Evolutionary conservation across 2,329 filamentous ascomycete genomes (phyloP).

Genomic region (Fusarium metavorans): DNA sequence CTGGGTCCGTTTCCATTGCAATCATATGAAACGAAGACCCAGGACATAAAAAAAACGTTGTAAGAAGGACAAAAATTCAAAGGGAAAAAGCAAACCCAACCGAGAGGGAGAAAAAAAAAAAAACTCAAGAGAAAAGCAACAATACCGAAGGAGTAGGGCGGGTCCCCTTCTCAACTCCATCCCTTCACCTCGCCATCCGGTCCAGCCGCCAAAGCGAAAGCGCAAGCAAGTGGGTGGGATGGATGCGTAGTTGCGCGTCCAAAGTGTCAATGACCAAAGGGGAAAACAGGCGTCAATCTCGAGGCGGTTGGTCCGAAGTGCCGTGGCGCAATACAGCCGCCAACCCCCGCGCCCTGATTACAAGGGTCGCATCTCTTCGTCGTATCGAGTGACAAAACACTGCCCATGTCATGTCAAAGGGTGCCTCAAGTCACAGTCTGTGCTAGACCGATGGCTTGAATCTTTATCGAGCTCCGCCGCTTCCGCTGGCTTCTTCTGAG

Average conservation of each 20-base stretch:
- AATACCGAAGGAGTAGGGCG: not conserved
- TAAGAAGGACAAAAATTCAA: conserved; percentile 15
- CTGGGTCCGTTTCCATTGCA: conserved; percentile 19
- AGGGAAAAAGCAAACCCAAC: conserved; percentile 13
- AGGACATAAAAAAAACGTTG: conserved; percentile 13
- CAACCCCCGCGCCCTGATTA: conserved; percentile 17
- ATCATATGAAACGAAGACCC: conserved; percentile 10
- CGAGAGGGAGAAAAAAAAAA: conserved; percentile 2
- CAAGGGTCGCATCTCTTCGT: conserved; percentile 14
- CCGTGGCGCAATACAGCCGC: conserved; percentile 21
- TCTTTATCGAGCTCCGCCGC: conserved; percentile 40
- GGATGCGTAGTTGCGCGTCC: not conserved
- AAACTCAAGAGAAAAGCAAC: conserved; percentile 10
- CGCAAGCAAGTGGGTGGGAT: conserved; percentile 9
- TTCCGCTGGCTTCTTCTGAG: conserved; percentile 50
- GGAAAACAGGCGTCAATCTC: conserved; percentile 4
- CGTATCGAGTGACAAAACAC: not conserved
- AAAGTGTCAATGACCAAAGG: conserved; percentile 11
- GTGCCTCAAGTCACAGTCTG: not conserved
- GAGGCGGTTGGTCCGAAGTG: conserved; percentile 2
- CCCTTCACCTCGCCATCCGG: conserved; percentile 25
- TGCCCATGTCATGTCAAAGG: not conserved
- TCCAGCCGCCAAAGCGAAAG: conserved; percentile 25
- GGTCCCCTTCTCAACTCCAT: conserved; percentile 24
- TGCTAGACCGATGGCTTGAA: not conserved